Conservation (phyloP, 257 asterid species). For the Knoxia roxburghii region DNA sequence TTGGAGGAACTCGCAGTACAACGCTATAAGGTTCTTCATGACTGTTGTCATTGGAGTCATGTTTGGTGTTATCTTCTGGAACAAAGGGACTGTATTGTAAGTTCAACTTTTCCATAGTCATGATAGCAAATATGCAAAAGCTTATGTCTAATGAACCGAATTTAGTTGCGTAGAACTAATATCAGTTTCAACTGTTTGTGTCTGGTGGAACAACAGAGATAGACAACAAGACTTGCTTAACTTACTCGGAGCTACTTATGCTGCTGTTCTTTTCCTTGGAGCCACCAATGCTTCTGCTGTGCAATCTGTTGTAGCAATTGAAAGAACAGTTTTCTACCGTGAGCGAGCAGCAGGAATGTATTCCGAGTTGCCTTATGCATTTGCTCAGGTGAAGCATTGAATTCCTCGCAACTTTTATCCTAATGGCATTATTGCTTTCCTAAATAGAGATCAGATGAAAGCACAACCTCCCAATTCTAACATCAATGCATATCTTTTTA, state of each 20-base stretch:
- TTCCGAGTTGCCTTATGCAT: conserved; percentile 78
- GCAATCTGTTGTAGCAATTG: conserved; percentile 65
- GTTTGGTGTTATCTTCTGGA: conserved; percentile 71
- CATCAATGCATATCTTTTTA: not conserved
- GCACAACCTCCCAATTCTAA: not conserved
- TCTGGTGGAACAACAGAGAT: conserved; percentile 32
- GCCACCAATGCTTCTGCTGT: conserved; percentile 72
- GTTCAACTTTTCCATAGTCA: conserved; percentile 10
- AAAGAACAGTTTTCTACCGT: conserved; percentile 77
- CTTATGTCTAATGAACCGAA: not conserved
- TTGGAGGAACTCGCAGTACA: conserved; percentile 63
- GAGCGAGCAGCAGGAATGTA: conserved; percentile 93
- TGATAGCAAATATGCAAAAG: not conserved
- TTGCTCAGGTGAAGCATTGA: conserved; percentile 57
- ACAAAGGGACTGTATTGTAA: conserved; percentile 48
- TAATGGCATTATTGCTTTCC: not conserved
- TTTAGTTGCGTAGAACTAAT: not conserved
- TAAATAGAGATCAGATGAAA: not conserved
- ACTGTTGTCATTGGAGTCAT: conserved; percentile 43
- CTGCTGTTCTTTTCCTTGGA: conserved; percentile 80
- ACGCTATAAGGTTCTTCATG: conserved; percentile 55
- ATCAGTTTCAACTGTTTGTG: not conserved
- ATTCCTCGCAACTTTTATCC: not conserved
- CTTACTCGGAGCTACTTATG: conserved; percentile 75
- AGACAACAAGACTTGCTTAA: conserved; percentile 68